A percentile compares a stretch with the other conserved stretches of the same genome.
phyloP scores from a whole-genome alignment of 2,329 filamentous ascomycete species.

The Cladosporium sp. region DNA sequence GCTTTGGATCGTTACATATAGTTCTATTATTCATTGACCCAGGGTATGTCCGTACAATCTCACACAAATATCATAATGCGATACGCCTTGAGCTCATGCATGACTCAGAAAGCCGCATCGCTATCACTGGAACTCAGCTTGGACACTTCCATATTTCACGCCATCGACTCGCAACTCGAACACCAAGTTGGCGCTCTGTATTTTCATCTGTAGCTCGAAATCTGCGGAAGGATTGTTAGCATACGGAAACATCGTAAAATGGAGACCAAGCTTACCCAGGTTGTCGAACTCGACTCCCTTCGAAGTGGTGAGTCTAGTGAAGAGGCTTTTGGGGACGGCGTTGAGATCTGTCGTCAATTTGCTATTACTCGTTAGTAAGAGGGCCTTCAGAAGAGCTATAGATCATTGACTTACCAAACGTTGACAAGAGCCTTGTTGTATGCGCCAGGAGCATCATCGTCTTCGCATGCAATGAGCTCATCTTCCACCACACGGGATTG shows the following conservation, averaged over 20 bases:
- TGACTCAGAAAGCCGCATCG: neutral
- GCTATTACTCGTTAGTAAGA: constrained; percentile 15
- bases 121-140: constrained; percentile 60
- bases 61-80: too few species aligned
- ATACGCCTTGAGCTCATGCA: too few species aligned
- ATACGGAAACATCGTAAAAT: too few species aligned
- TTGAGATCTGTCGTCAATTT: constrained; percentile 75
- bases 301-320: constrained; percentile 72
- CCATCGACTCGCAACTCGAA: constrained; percentile 78
- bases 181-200: constrained; percentile 68
- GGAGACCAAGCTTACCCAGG: constrained; percentile 34
- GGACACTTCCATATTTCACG: constrained; percentile 69
- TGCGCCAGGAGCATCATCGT: constrained; percentile 58
- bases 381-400: constrained; percentile 31
- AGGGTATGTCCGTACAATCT: neutral
- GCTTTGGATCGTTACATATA: too few species aligned
- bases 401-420: constrained; percentile 46
- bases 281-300: constrained; percentile 77
- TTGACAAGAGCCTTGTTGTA: constrained; percentile 54
- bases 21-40: neutral
- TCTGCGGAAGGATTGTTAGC: constrained; percentile 37
- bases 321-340: constrained; percentile 67
- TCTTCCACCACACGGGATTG: constrained; percentile 75
- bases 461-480: constrained; percentile 71
- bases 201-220: constrained; percentile 78